Conservation (phyloP, 257 asterid species). For the Solanum chilense region DNA sequence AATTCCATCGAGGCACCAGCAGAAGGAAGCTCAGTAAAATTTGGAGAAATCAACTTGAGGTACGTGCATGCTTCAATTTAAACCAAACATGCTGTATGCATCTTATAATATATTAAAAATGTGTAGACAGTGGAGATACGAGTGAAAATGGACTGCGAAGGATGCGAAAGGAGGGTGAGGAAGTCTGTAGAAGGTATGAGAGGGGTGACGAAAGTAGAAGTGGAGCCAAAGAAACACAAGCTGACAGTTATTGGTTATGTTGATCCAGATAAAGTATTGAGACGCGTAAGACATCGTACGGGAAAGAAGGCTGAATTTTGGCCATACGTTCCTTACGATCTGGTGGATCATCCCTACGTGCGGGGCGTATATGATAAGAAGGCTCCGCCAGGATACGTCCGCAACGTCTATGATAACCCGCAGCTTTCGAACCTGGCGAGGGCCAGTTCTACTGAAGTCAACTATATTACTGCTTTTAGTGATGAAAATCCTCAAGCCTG, state of each 20-base stretch:
- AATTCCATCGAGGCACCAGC: constrained; percentile 6
- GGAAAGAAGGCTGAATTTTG: constrained; percentile 29
- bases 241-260: constrained; percentile 25
- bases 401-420: constrained; percentile 12
- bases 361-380: constrained; percentile 29
- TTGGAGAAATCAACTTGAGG: constrained; percentile 21
- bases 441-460: constrained; percentile 27
- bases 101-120: background rate
- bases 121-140: constrained; percentile 29
- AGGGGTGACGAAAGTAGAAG: constrained; percentile 21
- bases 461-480: constrained; percentile 29
- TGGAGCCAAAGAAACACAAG: constrained; percentile 29
- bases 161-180: constrained; percentile 25
- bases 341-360: constrained; percentile 35
- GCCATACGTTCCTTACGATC: constrained; percentile 31
- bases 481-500: constrained; percentile 32
- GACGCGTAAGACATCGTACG: constrained; percentile 19
- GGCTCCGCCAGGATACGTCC: constrained; percentile 30
- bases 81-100: background rate
- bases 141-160: constrained; percentile 41
- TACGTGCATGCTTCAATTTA: background rate
- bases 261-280: constrained; percentile 26
- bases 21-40: constrained; percentile 20
- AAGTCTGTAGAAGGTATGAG: constrained; percentile 28
- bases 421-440: constrained; percentile 17